These are phyloP conservation scores for Opeltia flavorubescens DNA, from an alignment of 495 filamentous ascomycete species.

Conservation along the genomic window DNA sequence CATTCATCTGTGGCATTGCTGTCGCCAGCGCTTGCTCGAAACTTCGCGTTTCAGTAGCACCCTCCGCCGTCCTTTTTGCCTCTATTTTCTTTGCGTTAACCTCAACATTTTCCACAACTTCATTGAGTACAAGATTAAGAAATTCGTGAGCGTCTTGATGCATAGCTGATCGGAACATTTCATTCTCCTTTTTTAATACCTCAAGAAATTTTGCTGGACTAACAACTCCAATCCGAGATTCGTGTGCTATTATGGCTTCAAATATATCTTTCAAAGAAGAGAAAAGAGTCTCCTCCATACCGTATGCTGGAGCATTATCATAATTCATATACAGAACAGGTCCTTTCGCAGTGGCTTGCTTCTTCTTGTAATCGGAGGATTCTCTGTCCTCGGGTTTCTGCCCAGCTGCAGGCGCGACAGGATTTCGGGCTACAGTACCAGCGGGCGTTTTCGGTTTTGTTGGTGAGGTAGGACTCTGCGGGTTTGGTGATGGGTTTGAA, in stretches of 20 bases:
- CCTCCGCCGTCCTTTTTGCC: slow-evolving; percentile 30
- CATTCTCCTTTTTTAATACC: slow-evolving; percentile 82
- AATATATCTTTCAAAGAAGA: slow-evolving; percentile 94
- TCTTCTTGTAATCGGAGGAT: slow-evolving; percentile 92
- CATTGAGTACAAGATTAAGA: slow-evolving; percentile 85
- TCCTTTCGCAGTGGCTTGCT: slow-evolving; percentile 73
- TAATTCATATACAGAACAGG: slow-evolving; percentile 71
- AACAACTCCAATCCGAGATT: slow-evolving; percentile 76
- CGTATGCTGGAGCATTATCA: slow-evolving; percentile 66
- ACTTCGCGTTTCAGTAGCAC: slow-evolving; percentile 22
- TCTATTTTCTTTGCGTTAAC: slow-evolving; percentile 51
- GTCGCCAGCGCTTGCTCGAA: slow-evolving; percentile 21
- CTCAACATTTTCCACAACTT: slow-evolving; percentile 89
- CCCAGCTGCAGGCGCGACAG: slow-evolving; percentile 35
- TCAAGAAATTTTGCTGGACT: slow-evolving; percentile 88
- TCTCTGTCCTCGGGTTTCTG: slow-evolving; percentile 65
- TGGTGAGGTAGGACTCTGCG: slow-evolving; percentile 18
- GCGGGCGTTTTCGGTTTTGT: slow-evolving; percentile 29
- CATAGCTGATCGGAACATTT: slow-evolving; percentile 94
- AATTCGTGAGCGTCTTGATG: slow-evolving; percentile 99
- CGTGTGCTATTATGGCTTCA: slow-evolving; percentile 71
- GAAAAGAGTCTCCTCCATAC: slow-evolving; percentile 90
- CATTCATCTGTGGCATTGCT: slow-evolving; percentile 30
- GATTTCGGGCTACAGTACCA: slow-evolving; percentile 26
- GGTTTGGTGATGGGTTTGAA: slow-evolving; percentile 26